phyloP scores from a whole-genome alignment of 2,329 filamentous ascomycete species.

The Lasiodiplodia sp. region DNA sequence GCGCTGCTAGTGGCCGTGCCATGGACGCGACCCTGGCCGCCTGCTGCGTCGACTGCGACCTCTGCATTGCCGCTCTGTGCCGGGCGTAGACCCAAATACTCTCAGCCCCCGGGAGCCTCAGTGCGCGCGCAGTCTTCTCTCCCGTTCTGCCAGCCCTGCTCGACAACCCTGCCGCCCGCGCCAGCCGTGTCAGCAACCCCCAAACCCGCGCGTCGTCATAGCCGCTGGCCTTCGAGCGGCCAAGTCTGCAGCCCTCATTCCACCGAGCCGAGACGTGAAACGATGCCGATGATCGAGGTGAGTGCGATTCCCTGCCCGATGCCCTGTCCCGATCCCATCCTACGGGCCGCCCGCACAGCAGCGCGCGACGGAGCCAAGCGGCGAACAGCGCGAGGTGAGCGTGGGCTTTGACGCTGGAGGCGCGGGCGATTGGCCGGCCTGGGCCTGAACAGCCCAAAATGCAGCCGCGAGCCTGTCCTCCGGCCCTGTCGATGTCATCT shows the following conservation, averaged over 20 bases:
- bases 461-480: not conserved
- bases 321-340: slow-evolving; percentile 11
- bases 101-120: slow-evolving; percentile 25
- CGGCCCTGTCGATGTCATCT: slow-evolving; percentile 25
- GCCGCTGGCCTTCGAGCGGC: not conserved
- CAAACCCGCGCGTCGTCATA: slow-evolving; percentile 13
- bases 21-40: slow-evolving; percentile 16
- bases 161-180: not conserved
- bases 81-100: slow-evolving; percentile 24
- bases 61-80: slow-evolving; percentile 9
- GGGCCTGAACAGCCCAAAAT: slow-evolving; percentile 6
- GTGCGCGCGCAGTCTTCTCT: not conserved
- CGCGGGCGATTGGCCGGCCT: slow-evolving; percentile 22
- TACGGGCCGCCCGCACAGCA: slow-evolving; percentile 20
- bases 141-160: not conserved
- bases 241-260: slow-evolving; percentile 10
- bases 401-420: slow-evolving; percentile 17
- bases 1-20: slow-evolving; percentile 23
- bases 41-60: slow-evolving; percentile 5
- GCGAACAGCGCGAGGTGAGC: slow-evolving; percentile 13
- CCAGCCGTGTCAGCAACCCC: not conserved
- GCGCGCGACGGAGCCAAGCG: slow-evolving; percentile 13
- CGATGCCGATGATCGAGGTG: slow-evolving; percentile 31
- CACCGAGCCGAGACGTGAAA: slow-evolving; percentile 16
- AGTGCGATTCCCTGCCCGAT: slow-evolving; percentile 18